Evolutionary conservation across 345 rosid genomes (phyloP), one percentile per base, ranked within the genome.

Genomic region (Aegle marmelos): DNA sequence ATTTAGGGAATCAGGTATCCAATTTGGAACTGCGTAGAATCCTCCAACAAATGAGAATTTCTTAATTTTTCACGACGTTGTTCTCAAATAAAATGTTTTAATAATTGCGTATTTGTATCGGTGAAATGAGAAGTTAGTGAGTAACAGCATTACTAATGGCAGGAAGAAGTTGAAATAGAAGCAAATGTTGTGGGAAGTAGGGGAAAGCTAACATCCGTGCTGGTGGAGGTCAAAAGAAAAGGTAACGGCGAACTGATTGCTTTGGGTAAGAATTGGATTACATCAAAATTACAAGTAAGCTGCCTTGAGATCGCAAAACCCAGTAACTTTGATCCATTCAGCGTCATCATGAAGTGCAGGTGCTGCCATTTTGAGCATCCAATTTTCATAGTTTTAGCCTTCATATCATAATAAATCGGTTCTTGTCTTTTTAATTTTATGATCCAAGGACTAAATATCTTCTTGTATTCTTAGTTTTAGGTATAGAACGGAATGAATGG

Each of bases 141-240:
- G 56, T 11, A 34, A 58, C 1, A 21, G 13, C 9, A 25, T 21
- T 19, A 25, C 1, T 50, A 39, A 28, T 74, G 78, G 86, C 86
- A 88, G 94, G 95, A 90, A 78, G 92, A 82, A 76, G 90, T 91
- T 57, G 93, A 88, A 80, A 57, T 91, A 56, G 89, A 88, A 79
- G 95, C 90, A 61, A 86, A 77, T 79, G 88, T 90, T n/a, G 79
- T 57, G 6, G 91, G 88, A 22, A 66, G 50, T 7, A 87, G 60
- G 58, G 95, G 89, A 66, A 84, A 73, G 64, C 81, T 91, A 25
- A 68, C 85, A 11, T 79, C 84, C 9, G 90, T 81, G 75, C 66
- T 77, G 62, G 83, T 88, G 76, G 89, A 86, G 71, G 81, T 89
- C 6, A 77, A 78, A 75, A 87, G 85, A 67, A 91, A 84, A 68